phyloP scores from a whole-genome alignment of 495 filamentous ascomycete genomes.

The Penicillium subrubescens region DNA sequence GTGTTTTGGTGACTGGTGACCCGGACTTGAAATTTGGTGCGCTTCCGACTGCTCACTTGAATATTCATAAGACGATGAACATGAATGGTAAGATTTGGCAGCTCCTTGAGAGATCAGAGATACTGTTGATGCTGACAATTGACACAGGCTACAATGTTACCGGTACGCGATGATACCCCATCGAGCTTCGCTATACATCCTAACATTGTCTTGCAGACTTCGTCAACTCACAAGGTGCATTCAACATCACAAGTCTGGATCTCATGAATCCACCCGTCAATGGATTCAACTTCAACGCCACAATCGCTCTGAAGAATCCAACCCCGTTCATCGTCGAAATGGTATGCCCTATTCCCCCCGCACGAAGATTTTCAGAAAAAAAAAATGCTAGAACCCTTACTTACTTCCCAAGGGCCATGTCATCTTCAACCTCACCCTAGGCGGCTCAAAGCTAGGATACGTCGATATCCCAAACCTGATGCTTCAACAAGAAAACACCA shows the following conservation, averaged over 20 bases:
- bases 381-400: neutral
- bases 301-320: slow-evolving; percentile 28
- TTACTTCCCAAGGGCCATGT: slow-evolving; percentile 25
- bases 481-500: slow-evolving; percentile 17
- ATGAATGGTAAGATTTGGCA: slow-evolving; percentile 17
- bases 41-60: slow-evolving; percentile 31
- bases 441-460: slow-evolving; percentile 26
- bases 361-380: neutral
- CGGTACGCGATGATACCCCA: slow-evolving; percentile 14
- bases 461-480: slow-evolving; percentile 32
- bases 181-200: neutral
- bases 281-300: slow-evolving; percentile 38
- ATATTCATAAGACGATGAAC: slow-evolving; percentile 33
- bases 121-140: neutral
- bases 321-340: slow-evolving; percentile 29
- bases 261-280: slow-evolving; percentile 23
- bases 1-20: slow-evolving; percentile 24
- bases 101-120: neutral
- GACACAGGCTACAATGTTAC: slow-evolving; percentile 28
- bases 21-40: slow-evolving; percentile 27
- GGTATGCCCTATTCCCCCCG: slow-evolving; percentile 14
- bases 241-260: slow-evolving; percentile 31
- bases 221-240: slow-evolving; percentile 22
- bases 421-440: slow-evolving; percentile 33
- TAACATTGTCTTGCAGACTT: slow-evolving; percentile 24